Percentiles rank a stretch among this genome's conserved stretches.
Conservation (phyloP, 192 early-diverging fungal species). For the Podila horticola region DNA sequence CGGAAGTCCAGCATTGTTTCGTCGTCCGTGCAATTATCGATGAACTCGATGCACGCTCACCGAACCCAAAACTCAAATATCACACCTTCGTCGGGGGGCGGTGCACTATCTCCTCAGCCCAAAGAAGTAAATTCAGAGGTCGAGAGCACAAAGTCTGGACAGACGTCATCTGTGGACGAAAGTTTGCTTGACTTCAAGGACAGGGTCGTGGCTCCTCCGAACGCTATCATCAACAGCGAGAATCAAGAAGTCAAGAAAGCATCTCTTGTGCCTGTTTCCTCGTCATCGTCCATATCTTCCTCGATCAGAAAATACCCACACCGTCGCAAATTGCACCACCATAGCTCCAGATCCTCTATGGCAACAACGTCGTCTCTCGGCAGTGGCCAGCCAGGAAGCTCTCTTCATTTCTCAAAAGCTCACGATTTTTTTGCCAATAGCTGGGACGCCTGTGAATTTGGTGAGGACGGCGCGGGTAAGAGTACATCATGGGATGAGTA, state of each 20-base stretch:
- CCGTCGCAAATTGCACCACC: neutral
- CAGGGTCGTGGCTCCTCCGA: slow-evolving; percentile 18
- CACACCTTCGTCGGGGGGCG: too few relatives aligned
- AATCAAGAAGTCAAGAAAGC: neutral
- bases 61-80: too few relatives aligned
- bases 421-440: slow-evolving; percentile 3
- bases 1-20: neutral
- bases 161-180: slow-evolving; percentile 1
- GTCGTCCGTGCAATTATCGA: neutral
- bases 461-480: neutral
- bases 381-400: neutral
- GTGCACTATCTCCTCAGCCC: neutral
- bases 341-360: neutral
- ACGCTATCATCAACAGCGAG: neutral
- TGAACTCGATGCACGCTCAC: neutral
- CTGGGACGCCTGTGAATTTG: slow-evolving; percentile 13
- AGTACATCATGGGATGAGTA: slow-evolving; percentile 58
- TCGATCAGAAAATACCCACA: neutral
- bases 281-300: slow-evolving; percentile 31
- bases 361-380: neutral
- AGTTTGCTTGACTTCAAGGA: slow-evolving; percentile 29
- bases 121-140: neutral
- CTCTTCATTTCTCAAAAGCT: neutral
- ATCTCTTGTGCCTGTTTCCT: slow-evolving; percentile 2
- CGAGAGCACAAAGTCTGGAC: neutral